Evolutionary conservation across 306 rosid genomes (phyloP).

Genomic region (Ammopiptanthus mongolicus): DNA sequence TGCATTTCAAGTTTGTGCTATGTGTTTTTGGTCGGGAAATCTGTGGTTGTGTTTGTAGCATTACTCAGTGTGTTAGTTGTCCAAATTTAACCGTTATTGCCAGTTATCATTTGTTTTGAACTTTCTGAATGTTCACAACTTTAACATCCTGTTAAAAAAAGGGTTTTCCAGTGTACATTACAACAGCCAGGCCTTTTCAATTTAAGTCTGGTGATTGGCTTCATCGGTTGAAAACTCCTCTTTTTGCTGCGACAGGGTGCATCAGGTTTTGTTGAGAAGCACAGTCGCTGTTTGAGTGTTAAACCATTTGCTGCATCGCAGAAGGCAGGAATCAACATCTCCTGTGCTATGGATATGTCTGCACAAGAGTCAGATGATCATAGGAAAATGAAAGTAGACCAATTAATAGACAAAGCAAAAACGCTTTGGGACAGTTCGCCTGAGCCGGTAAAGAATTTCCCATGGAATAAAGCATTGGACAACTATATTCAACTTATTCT

Average conservation of each 20-base stretch:
- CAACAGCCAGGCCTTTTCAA: not conserved
- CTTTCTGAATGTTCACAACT: not conserved
- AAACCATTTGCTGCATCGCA: constrained; percentile 29
- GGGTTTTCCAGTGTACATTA: not conserved
- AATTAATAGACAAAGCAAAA: constrained; percentile 36
- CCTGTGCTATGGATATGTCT: constrained; percentile 60
- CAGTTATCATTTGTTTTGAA: constrained; percentile 6
- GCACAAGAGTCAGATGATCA: constrained; percentile 61
- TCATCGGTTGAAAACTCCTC: not conserved
- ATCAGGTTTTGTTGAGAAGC: constrained; percentile 19
- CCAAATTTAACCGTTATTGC: not conserved
- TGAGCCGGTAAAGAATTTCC: constrained; percentile 75
- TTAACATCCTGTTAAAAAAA: not conserved
- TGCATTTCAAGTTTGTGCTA: not conserved
- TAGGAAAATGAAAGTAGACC: constrained; percentile 37
- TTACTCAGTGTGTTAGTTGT: not conserved
- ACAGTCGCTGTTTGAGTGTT: constrained; percentile 17
- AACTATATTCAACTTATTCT: constrained; percentile 68
- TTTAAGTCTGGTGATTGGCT: not conserved
- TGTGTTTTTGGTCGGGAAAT: not conserved
- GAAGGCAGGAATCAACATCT: constrained; percentile 29
- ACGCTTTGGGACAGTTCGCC: constrained; percentile 78
- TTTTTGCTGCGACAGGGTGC: constrained; percentile 27
- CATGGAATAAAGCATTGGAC: constrained; percentile 62
- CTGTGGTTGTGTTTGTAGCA: not conserved